Conservation (phyloP, 305 asterid genomes). For the Fraxinus albicans region DNA sequence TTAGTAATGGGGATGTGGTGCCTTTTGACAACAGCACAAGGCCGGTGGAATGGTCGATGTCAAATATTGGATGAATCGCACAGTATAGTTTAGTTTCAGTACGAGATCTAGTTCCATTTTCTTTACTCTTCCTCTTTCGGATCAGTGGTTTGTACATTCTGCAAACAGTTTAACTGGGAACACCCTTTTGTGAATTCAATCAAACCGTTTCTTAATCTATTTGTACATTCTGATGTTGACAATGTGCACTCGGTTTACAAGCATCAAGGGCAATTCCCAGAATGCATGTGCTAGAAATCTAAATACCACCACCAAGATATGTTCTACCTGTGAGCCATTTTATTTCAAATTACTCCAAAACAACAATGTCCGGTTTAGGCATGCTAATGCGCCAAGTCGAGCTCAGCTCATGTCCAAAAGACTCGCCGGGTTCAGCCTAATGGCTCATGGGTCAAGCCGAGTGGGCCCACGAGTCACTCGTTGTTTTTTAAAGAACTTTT, state of each 20-base stretch:
- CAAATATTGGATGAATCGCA: slow-evolving; percentile 50
- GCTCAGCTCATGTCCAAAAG: background rate
- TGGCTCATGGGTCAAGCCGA: background rate
- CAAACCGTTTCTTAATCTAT: background rate
- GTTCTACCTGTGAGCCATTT: background rate
- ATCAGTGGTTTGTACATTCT: slow-evolving; percentile 33
- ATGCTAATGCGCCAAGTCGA: background rate
- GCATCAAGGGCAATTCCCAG: background rate
- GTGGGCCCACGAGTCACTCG: background rate
- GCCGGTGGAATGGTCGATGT: slow-evolving; percentile 74
- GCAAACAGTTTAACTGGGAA: slow-evolving; percentile 3
- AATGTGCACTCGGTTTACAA: background rate
- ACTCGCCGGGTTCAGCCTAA: background rate
- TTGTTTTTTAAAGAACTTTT: too few relatives aligned
- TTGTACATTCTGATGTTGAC: background rate
- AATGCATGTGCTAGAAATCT: background rate
- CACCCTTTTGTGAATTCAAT: background rate
- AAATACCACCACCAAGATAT: background rate
- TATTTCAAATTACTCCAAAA: background rate
- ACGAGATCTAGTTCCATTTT: background rate
- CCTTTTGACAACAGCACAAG: slow-evolving; percentile 43
- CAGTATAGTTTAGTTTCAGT: slow-evolving; percentile 8
- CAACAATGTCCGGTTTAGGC: background rate
- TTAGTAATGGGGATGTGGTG: slow-evolving; percentile 34
- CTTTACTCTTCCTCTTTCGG: background rate